Evolutionary conservation across 2,329 filamentous ascomycete genomes (phyloP), one percentile per base, ranked within the genome.

Genomic region (Didymella keratinophila): DNA sequence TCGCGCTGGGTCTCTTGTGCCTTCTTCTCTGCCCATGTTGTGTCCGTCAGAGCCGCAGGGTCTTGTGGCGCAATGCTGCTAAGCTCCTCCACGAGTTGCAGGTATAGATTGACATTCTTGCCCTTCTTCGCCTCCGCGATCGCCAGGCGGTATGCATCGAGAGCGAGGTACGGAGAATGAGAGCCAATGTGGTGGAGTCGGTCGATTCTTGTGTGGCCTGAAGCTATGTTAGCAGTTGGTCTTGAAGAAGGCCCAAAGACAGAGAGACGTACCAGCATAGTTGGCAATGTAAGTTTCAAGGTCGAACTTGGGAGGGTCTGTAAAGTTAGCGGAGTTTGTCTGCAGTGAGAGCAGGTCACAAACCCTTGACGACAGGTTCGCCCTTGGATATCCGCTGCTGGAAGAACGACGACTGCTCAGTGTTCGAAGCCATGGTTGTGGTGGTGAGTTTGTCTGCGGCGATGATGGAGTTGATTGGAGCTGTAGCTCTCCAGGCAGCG

Each of bases 251-350:
- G 4, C n/a, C 9, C 4, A 14, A 18, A 18, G 20, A 10, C 30
- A 9, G 16, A n/a, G 18, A 10, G 51, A 6, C 80, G 44, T 79
- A 93, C 93, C 92, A 74, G 82, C 84, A 78, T 98, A 99, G 73
- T 97, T 96, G 65, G 89, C 84, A 48, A 97, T 90, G 77, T 97
- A 98, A 36, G 90, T 86, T 61, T 97, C 92, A 41, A 99, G 85
- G 70, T 98, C 95, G 67, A 98, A 89, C 73, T 94, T 97, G 10
- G 94, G 93, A 7, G 86, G 78, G 46, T 92, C 91, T 94, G 58
- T 16, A 23, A 41, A 37, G 55, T 76, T 57, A 72, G 71, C 56
- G 42, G 23, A 23, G 34, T 23, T 34, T 28, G 28, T 28, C n/a
- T 30, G 50, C 30, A 14, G 21, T 10, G 7, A 39, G 8, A 27